A percentile compares a stretch with the other conserved stretches of the same genome.
Evolutionary conservation across 2,329 filamentous ascomycete genomes (phyloP).

Genomic region (Colletotrichum graminicola): DNA sequence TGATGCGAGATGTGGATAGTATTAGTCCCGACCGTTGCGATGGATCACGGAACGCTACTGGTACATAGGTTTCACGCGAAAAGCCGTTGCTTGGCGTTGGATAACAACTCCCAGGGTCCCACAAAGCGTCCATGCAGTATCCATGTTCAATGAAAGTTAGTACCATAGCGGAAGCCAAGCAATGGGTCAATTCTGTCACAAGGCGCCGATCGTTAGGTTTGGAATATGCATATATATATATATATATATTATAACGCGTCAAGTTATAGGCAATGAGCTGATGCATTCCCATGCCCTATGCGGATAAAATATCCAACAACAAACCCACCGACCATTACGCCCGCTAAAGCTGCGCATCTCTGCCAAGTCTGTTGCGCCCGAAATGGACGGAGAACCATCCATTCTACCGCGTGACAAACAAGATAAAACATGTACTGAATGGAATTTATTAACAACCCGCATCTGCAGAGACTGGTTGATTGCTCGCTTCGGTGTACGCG

Average conservation of each 20-base stretch:
- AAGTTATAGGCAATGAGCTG: neutral
- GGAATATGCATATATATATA: neutral
- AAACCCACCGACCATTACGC: neutral
- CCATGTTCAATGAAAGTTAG: neutral
- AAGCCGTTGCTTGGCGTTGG: neutral
- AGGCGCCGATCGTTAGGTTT: too few species aligned
- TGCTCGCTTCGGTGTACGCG: slow-evolving; percentile 2
- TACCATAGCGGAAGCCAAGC: neutral
- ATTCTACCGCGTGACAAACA: neutral
- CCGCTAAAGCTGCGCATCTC: neutral
- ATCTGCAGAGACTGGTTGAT: neutral
- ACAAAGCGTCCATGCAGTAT: neutral
- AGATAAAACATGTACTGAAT: neutral
- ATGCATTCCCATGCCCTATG: neutral
- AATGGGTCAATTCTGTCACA: neutral
- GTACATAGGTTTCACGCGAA: neutral
- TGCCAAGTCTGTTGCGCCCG: neutral
- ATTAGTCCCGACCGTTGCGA: slow-evolving; percentile 29
- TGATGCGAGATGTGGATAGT: slow-evolving; percentile 40
- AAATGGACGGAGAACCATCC: neutral
- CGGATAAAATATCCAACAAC: neutral
- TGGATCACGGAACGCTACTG: too few species aligned
- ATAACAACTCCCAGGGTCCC: neutral
- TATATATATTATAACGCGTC: neutral
- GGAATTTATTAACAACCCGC: too few species aligned